Conservation (phyloP, 345 rosid genomes). For the Brassica incana region DNA sequence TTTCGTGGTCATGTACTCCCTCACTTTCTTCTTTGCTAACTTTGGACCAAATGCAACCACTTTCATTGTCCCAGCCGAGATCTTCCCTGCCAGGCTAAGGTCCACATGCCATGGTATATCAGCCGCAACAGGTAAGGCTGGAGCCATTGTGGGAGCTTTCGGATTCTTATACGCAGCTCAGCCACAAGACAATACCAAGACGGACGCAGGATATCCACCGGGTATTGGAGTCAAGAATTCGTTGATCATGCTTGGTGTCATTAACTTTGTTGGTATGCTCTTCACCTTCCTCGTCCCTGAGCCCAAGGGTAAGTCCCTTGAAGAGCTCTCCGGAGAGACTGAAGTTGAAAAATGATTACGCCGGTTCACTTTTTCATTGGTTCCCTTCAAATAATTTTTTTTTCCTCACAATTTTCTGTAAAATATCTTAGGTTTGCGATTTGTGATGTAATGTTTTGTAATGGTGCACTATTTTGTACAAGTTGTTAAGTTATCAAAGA, state of each 20-base stretch:
- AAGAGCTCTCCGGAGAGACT: slow-evolving; percentile 60
- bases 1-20: neutral
- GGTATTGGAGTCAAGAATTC: slow-evolving; percentile 54
- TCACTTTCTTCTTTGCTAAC: neutral
- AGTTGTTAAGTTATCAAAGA: no score
- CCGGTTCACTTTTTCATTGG: neutral
- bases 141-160: slow-evolving; percentile 69
- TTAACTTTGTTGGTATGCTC: no score
- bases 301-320: slow-evolving; percentile 58
- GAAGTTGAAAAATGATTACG: slow-evolving; percentile 20
- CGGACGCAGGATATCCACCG: slow-evolving; percentile 55
- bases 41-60: neutral
- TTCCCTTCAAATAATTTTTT: neutral
- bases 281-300: slow-evolving; percentile 46
- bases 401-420: neutral
- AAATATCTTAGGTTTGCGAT: no score
- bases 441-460: no score
- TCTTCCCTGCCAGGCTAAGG: neutral
- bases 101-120: slow-evolving; percentile 83
- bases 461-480: no score
- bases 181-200: slow-evolving; percentile 34
- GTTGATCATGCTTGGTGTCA: neutral
- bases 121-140: slow-evolving; percentile 65
- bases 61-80: neutral
- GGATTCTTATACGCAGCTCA: slow-evolving; percentile 67